Evolutionary conservation across 306 rosid species (phyloP), one percentile per base, ranked within the genome.

Genomic region (Rosa chinensis): DNA sequence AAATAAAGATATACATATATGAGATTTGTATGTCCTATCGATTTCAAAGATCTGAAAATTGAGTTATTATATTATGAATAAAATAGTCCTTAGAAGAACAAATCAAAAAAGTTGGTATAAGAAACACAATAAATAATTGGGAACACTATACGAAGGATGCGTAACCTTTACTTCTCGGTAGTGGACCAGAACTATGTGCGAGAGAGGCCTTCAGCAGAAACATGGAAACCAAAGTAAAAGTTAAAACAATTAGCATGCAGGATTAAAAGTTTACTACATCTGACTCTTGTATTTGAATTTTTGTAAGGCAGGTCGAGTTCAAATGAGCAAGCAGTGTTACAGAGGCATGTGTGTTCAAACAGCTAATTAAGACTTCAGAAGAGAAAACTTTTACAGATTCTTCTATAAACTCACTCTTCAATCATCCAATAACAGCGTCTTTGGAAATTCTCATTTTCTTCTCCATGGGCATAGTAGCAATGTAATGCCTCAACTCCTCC

Each of bases 361-460:
- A 55, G 62, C 4, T 25, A 25, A 25, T 25, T 20, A 55, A 55
- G 61, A 55, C 25, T 18, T 55, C 10, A 55, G 20, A 55, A 55
- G 0, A 55, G 61, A 20, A 8, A 73, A 35, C 39, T 28, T 10
- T 44, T 74, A 78, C 16, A 66, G 40, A 73, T 50, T 55, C 25
- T 55, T n/a, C 25, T 18, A 20, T 55, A 86, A 49, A 90, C 98
- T 90, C 82, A 94, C 98, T 77, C 86, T 88, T 94, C 97, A 88
- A 94, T 95, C 94, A 90, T 84, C 97, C 98, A 94, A 86, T 94
- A 94, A 89, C 98, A 85, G 72, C 98, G 96, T 84, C 98, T 90
- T 78, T 94, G 98, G 81, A 94, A 94, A 79, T 69, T 90, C 84
- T 92, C 98, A 78, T 92, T 89, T 61, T 94, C 97, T 88, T 94